These are phyloP conservation scores for Aspergillus panamensis DNA, from an alignment of 495 filamentous ascomycete genomes.

Conservation along the genomic window DNA sequence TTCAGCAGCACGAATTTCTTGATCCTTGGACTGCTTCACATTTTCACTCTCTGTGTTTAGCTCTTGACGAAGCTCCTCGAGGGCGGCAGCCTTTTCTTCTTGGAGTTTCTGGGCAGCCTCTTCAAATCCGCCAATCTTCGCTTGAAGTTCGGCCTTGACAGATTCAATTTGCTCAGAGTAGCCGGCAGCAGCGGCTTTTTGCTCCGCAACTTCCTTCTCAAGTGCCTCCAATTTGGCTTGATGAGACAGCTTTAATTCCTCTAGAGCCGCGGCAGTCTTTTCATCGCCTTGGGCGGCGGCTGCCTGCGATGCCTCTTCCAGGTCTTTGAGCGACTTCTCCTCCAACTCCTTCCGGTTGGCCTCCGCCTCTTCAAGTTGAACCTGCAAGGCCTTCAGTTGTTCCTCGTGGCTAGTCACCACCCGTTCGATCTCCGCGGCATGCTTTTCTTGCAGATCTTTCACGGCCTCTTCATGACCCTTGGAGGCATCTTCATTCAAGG, in stretches of 20 bases:
- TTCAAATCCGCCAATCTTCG: constrained; percentile 32
- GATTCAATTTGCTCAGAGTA: constrained; percentile 39
- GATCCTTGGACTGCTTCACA: constrained; percentile 37
- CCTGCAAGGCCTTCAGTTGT: constrained; percentile 35
- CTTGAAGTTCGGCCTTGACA: constrained; percentile 39
- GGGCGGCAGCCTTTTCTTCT: constrained; percentile 38
- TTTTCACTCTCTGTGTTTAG: constrained; percentile 45
- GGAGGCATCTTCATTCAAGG: constrained; percentile 27
- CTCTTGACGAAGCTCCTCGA: constrained; percentile 39
- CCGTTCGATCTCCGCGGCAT: constrained; percentile 38
- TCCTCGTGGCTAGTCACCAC: constrained; percentile 36
- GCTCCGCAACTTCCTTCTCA: constrained; percentile 36
- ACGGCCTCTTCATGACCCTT: constrained; percentile 25
- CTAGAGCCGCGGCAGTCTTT: constrained; percentile 33
- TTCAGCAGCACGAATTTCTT: constrained; percentile 43
- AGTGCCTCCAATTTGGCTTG: constrained; percentile 37
- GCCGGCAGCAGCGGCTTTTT: constrained; percentile 35
- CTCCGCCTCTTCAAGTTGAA: constrained; percentile 40
- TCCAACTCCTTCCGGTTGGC: constrained; percentile 39
- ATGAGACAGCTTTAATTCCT: constrained; percentile 40
- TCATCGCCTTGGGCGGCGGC: constrained; percentile 38
- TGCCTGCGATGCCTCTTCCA: constrained; percentile 40
- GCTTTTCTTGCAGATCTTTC: constrained; percentile 35
- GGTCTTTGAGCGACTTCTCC: constrained; percentile 38
- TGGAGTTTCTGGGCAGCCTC: constrained; percentile 26